Conservation (phyloP, 768 basidiomycete genomes). For the Leccinum aurantiacum region DNA sequence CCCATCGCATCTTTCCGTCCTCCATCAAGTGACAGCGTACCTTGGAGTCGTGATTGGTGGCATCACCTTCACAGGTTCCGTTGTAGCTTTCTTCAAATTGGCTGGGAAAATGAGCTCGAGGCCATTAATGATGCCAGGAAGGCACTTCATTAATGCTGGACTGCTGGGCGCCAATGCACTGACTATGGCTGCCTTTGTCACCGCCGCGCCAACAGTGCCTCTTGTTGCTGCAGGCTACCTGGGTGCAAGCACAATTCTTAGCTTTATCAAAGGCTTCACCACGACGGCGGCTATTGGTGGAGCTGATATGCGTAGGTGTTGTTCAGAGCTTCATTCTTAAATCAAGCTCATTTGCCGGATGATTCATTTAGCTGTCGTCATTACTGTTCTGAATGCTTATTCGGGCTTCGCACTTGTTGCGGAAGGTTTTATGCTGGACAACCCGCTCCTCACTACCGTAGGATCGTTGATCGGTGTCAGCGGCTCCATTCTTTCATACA, state of each 20-base stretch:
- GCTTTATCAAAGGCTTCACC: slow-evolving; percentile 84
- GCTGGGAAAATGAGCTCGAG: slow-evolving; percentile 79
- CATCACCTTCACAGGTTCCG: slow-evolving; percentile 86
- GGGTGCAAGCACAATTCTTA: slow-evolving; percentile 67
- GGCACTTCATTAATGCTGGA: slow-evolving; percentile 71
- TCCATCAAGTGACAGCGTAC: slow-evolving; percentile 84
- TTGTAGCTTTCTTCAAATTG: slow-evolving; percentile 87
- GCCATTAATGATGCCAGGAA: slow-evolving; percentile 70
- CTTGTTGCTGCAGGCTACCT: slow-evolving; percentile 77
- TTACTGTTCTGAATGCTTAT: slow-evolving; percentile 88
- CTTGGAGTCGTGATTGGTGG: slow-evolving; percentile 86
- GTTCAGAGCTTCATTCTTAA: background rate
- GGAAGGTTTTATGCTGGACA: slow-evolving; percentile 91
- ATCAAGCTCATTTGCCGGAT: slow-evolving; percentile 5
- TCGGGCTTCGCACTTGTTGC: slow-evolving; percentile 90
- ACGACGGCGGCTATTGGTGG: slow-evolving; percentile 92
- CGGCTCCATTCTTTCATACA: slow-evolving; percentile 88
- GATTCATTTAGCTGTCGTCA: slow-evolving; percentile 67
- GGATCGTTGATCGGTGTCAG: slow-evolving; percentile 88
- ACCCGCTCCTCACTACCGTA: slow-evolving; percentile 77
- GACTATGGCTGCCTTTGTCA: slow-evolving; percentile 77
- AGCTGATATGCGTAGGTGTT: slow-evolving; percentile 83
- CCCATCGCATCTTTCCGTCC: slow-evolving; percentile 60
- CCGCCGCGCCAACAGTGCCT: slow-evolving; percentile 67
- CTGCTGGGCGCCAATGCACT: slow-evolving; percentile 71